phyloP scores from a whole-genome alignment of 2,329 filamentous ascomycete genomes.

The Monosporascus sp. region DNA sequence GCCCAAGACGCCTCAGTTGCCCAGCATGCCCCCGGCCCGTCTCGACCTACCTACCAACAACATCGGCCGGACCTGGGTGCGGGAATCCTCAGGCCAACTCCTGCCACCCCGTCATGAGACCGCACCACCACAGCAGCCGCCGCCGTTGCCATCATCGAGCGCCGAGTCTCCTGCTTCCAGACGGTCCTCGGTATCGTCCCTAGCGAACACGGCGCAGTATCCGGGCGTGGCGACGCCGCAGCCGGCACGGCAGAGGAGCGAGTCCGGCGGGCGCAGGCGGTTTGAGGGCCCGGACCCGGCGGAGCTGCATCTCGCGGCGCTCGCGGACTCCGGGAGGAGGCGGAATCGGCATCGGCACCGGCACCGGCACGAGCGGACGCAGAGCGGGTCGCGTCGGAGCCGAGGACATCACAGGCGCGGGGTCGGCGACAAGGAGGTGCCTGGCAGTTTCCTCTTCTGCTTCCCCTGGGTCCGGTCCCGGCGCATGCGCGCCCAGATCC shows the following conservation, averaged over 20 bases:
- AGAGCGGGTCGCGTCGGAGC: conserved; percentile 4
- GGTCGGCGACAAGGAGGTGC: conserved; percentile 11
- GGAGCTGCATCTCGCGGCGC: conserved; percentile 40
- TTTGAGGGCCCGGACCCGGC: conserved; percentile 43
- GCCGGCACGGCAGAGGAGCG: conserved; percentile 13
- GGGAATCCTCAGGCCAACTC: conserved; percentile 27
- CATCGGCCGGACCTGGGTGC: conserved; percentile 34
- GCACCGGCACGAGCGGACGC: conserved; percentile 3
- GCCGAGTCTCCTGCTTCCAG: not conserved
- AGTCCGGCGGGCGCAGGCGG: conserved; percentile 13
- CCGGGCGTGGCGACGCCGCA: conserved; percentile 17
- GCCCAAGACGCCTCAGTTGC: conserved; percentile 43
- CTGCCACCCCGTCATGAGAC: conserved; percentile 3
- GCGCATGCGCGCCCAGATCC: conserved; percentile 48
- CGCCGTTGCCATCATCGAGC: conserved; percentile 1
- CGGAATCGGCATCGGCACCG: conserved; percentile 22
- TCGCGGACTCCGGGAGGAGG: conserved; percentile 36
- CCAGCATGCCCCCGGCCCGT: conserved; percentile 22
- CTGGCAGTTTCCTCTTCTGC: conserved; percentile 46
- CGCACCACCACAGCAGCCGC: conserved; percentile 1
- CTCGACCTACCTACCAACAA: conserved; percentile 36
- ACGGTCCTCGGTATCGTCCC: not conserved
- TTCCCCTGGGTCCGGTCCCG: conserved; percentile 51
- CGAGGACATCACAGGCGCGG: conserved; percentile 10
- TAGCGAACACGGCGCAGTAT: conserved; percentile 6